These are phyloP conservation scores for Exidia glandulosa DNA, from an alignment of 768 basidiomycete species.

Conservation along the genomic window DNA sequence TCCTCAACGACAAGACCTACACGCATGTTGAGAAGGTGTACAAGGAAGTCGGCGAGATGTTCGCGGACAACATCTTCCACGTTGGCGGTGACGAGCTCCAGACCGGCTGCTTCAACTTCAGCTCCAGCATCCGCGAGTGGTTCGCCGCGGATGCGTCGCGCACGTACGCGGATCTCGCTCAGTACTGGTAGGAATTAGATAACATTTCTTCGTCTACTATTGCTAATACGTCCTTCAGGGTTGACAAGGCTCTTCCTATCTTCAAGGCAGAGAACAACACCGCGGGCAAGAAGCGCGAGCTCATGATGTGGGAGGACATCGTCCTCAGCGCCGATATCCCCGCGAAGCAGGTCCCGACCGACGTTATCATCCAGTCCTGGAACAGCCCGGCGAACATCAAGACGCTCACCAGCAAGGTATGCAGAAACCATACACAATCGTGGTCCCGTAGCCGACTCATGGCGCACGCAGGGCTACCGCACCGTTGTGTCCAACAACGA, in stretches of 20 bases:
- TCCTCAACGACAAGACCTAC: background rate
- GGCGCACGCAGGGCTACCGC: background rate
- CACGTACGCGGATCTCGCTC: background rate
- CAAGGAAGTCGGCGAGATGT: background rate
- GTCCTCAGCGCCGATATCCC: background rate
- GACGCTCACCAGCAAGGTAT: background rate
- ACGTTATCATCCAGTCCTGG: background rate
- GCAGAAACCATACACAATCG: too few species aligned
- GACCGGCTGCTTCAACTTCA: background rate
- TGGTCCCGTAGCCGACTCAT: too few species aligned
- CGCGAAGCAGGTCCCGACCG: background rate
- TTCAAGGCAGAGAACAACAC: slow-evolving; percentile 30
- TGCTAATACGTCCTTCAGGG: too few species aligned
- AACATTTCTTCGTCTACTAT: too few species aligned
- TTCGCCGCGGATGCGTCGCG: background rate
- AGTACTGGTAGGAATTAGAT: too few species aligned
- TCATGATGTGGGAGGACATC: background rate
- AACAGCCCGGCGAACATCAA: background rate
- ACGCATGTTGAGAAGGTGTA: background rate
- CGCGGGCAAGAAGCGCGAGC: background rate
- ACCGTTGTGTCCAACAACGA: background rate
- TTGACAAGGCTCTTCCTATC: background rate
- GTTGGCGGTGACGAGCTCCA: background rate
- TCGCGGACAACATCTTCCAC: background rate
- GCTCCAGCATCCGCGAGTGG: background rate